Evolutionary conservation across 2,329 filamentous ascomycete species (phyloP).

Genomic region (Chrysoporthe puriensis): DNA sequence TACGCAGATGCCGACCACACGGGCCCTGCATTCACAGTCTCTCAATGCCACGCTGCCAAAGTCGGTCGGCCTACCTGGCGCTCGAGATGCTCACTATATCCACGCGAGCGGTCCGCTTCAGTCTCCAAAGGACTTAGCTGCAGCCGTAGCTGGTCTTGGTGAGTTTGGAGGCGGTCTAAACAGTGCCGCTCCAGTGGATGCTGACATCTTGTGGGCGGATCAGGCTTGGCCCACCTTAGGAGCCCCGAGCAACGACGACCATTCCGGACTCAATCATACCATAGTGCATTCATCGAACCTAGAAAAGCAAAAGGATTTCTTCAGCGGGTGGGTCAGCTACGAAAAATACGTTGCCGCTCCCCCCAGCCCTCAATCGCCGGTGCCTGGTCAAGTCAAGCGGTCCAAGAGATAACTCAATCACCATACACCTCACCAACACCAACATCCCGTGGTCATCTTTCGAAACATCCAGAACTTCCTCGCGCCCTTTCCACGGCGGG

Average conservation of each 20-base stretch:
- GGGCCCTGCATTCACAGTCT: neutral
- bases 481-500: constrained; percentile 42
- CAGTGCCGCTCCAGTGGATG: neutral
- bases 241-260: neutral
- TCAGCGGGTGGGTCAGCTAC: too few species aligned
- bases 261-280: neutral
- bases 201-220: neutral
- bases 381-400: neutral
- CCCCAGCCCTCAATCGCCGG: neutral
- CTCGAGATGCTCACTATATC: neutral
- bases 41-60: too few species aligned
- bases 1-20: neutral
- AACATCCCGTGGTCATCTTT: neutral
- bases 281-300: neutral
- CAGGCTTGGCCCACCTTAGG: neutral
- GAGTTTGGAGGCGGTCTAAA: neutral
- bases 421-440: neutral
- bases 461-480: neutral
- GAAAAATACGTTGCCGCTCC: neutral
- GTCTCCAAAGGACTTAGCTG: neutral
- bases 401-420: too few species aligned
- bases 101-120: neutral
- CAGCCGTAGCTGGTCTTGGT: neutral
- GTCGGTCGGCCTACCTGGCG: too few species aligned
- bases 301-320: neutral